Evolutionary conservation across 495 filamentous ascomycete species (phyloP), one percentile per base, ranked within the genome.

Genomic region (Penicillium bovifimosum): DNA sequence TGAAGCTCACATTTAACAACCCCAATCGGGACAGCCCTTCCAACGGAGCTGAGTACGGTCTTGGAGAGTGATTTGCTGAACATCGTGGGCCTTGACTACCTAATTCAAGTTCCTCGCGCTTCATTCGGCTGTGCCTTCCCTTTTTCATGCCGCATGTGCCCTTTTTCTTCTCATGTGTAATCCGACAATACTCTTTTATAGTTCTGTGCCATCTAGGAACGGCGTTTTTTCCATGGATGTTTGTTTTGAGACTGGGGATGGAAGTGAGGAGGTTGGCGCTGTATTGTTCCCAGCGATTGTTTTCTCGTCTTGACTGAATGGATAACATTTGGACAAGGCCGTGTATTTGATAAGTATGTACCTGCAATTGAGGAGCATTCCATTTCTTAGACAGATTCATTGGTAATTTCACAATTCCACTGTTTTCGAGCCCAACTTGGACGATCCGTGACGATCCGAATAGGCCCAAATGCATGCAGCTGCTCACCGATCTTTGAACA

Each of bases 1-100:
- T 86, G 62, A 75, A 83, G 64, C 66, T 83, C 51, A 76, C 79
- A 38, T 72, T 81, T 61, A 82, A 79, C 54, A 77, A 72, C 49
- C 61, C 67, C 41, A 70, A 75, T 47, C 68, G 65, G 36, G 63
- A 67, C 34, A 67, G 63, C 39, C 62, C 56, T 14, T 29, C 46
- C n/a, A 69, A 66, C 29, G 69, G 68, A 28, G 56, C 49, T 16
- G 66, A 64, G 9, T 60, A 56, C 29, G 67, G 59, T 36, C 65
- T 76, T 26, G 68, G 72, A 11, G 68, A 74, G 41, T 74, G 55
- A 74, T 18, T 18, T 16, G 7, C 11, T 32, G 13, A 32, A 32
- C 38, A 38, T 39, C 26, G 38, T 43, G 38, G 14, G 14, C 14
- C 1, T 26, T 48, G 46, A 48, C 2, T 3, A 49, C 31, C 20